Evolutionary conservation across 2,329 filamentous ascomycete genomes (phyloP), one percentile per base, ranked within the genome.

Genomic region (Arachnopeziza araneosa): DNA sequence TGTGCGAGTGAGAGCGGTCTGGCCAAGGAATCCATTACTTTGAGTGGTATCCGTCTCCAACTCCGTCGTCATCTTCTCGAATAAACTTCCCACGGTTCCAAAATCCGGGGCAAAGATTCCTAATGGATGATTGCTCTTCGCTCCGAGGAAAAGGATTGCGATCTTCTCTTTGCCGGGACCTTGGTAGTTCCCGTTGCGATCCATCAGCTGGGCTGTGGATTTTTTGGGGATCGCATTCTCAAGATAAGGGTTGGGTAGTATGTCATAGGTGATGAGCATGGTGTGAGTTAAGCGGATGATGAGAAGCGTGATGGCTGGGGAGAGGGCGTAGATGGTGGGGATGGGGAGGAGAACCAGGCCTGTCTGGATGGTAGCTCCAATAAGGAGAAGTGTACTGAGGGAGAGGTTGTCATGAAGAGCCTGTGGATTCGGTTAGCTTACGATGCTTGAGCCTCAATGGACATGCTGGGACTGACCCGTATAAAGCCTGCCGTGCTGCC

Each of bases 101-200:
- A 61, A 64, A 32, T 60, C 57, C 19, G 65, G 63, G 5, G 60
- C 63, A 54, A 67, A 65, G 7, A 64, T 36, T 9, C 65, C 65
- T 2, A 67, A 26, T 8, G 65, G 65, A 24, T 67, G 65, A 24
- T 67, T 67, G 24, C 57, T 58, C 44, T 67, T 67, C 19, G 63
- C 60, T 14, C 63, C 65, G 2, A 67, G 57, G 14, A 67, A 14
- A 44, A 67, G 26, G 19, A 67, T 55, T 0, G 63, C 63, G 24
- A 66, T 50, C 23, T 64, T 66, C 50, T 66, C 57, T 30, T 57
- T 60, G 26, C 60, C 62, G 14, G 64, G 59, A 19, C 59, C 57
- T 1, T 14, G 10, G 51, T 56, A 63, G 2, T 59, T 63, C 1
- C 63, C 64, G 32, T 65, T 54, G 12, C 24, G 26, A 51, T 63